These are phyloP conservation scores for Colletotrichum musicola DNA, from an alignment of 2,329 filamentous ascomycete genomes.

Conservation along the genomic window DNA sequence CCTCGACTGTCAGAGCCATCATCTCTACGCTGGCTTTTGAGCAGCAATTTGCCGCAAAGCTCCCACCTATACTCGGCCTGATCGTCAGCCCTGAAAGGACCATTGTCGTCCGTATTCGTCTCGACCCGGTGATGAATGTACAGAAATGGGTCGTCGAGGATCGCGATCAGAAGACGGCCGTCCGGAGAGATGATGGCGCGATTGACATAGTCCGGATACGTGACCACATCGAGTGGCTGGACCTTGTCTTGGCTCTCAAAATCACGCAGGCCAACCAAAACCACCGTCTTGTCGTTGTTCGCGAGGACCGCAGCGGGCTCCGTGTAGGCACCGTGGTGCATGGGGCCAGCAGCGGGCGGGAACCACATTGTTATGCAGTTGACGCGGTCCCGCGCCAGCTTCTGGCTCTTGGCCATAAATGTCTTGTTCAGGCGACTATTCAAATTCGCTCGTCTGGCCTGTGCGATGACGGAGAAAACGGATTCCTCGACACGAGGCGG, in stretches of 20 bases:
- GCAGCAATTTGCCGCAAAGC: constrained; percentile 63
- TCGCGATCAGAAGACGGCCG: constrained; percentile 81
- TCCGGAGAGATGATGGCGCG: constrained; percentile 94
- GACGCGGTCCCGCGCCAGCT: constrained; percentile 71
- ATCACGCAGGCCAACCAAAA: constrained; percentile 81
- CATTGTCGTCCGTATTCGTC: constrained; percentile 48
- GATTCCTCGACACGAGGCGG: constrained; percentile 49
- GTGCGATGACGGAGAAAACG: constrained; percentile 52
- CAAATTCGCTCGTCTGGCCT: constrained; percentile 48
- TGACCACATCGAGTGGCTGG: constrained; percentile 76
- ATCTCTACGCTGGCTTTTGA: constrained; percentile 68
- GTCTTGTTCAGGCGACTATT: constrained; percentile 56
- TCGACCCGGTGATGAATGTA: constrained; percentile 79
- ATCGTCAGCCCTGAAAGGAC: constrained; percentile 43
- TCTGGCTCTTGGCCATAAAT: constrained; percentile 63
- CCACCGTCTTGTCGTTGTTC: constrained; percentile 93
- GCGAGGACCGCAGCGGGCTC: constrained; percentile 77
- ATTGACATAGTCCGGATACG: constrained; percentile 89
- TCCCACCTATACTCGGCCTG: constrained; percentile 62
- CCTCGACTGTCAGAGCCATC: constrained; percentile 70
- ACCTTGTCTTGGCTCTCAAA: constrained; percentile 58
- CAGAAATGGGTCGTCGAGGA: constrained; percentile 87
- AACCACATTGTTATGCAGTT: constrained; percentile 77
- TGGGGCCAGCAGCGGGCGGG: constrained; percentile 54
- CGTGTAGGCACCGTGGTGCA: constrained; percentile 56